Conservation (phyloP, 768 basidiomycete genomes). For the Scleroderma citrinum region DNA sequence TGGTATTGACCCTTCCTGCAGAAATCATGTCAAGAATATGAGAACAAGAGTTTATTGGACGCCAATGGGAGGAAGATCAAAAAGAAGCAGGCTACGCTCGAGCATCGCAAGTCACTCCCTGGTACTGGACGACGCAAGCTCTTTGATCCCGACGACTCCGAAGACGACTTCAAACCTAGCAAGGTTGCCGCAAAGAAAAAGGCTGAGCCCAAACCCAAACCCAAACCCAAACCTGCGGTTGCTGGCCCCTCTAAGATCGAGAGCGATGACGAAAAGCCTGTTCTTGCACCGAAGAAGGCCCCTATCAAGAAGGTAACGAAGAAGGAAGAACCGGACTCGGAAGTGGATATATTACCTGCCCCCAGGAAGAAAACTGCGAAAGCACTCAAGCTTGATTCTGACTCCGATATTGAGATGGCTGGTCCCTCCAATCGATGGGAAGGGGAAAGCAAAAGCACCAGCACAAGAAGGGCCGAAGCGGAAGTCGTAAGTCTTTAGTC, state of each 20-base stretch:
- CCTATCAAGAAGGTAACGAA: constrained; percentile 25
- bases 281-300: constrained; percentile 25
- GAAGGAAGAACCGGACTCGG: constrained; percentile 37
- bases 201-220: constrained; percentile 24
- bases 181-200: constrained; percentile 41
- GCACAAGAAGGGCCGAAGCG: constrained; percentile 46
- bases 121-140: constrained; percentile 35
- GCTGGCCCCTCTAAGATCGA: constrained; percentile 40
- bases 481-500: constrained; percentile 50
- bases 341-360: constrained; percentile 28
- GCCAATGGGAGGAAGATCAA: constrained; percentile 49
- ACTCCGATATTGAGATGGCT: constrained; percentile 33
- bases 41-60: constrained; percentile 39
- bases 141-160: constrained; percentile 34
- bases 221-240: constrained; percentile 15
- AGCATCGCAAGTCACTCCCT: constrained; percentile 44
- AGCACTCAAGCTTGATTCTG: constrained; percentile 29
- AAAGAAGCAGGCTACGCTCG: constrained; percentile 51
- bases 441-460: constrained; percentile 38
- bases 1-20: constrained; percentile 12
- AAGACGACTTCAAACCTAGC: constrained; percentile 52
- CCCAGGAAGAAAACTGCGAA: constrained; percentile 18
- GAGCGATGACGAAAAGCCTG: constrained; percentile 36
- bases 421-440: constrained; percentile 22
- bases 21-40: constrained; percentile 39